A percentile compares a stretch with the other conserved stretches of the same genome.
These are phyloP conservation scores for Tricholoma bakamatsutake DNA, from an alignment of 768 basidiomycete genomes.

Conservation along the genomic window DNA sequence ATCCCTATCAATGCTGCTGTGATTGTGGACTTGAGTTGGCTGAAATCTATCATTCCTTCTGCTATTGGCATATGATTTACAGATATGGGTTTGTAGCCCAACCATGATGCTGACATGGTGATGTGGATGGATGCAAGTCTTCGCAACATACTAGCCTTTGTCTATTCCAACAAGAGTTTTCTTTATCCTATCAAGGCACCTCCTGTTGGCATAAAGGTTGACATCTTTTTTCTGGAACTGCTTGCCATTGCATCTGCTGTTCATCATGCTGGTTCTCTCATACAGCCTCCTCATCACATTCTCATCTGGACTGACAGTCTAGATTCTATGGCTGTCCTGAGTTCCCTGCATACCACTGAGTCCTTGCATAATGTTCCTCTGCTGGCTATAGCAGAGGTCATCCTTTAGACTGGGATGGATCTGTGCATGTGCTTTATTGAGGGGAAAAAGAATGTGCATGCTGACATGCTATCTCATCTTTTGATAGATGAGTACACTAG, in stretches of 20 bases:
- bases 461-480: slow-evolving; percentile 13
- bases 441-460: slow-evolving; percentile 12
- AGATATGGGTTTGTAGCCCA: neutral
- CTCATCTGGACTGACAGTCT: slow-evolving; percentile 15
- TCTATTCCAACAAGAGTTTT: neutral
- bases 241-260: slow-evolving; percentile 4
- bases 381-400: slow-evolving; percentile 1
- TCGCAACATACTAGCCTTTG: neutral
- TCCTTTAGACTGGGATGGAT: slow-evolving; percentile 10
- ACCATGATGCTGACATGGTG: neutral
- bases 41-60: neutral
- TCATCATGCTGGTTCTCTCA: slow-evolving; percentile 2
- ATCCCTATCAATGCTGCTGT: too few relatives aligned
- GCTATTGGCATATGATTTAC: neutral
- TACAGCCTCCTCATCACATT: slow-evolving; percentile 5
- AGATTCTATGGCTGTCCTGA: slow-evolving; percentile 10
- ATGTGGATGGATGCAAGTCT: slow-evolving; percentile 1
- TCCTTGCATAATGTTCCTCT: slow-evolving; percentile 2
- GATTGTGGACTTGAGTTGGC: neutral
- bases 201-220: neutral
- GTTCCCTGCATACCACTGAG: slow-evolving; percentile 3
- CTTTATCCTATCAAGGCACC: neutral
- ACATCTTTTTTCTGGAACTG: slow-evolving; percentile 5
- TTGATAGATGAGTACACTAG: slow-evolving; percentile 12
- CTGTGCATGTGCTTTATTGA: slow-evolving; percentile 12